Evolutionary conservation across 495 filamentous ascomycete genomes (phyloP).

Genomic region (Aspergillus homomorphus): DNA sequence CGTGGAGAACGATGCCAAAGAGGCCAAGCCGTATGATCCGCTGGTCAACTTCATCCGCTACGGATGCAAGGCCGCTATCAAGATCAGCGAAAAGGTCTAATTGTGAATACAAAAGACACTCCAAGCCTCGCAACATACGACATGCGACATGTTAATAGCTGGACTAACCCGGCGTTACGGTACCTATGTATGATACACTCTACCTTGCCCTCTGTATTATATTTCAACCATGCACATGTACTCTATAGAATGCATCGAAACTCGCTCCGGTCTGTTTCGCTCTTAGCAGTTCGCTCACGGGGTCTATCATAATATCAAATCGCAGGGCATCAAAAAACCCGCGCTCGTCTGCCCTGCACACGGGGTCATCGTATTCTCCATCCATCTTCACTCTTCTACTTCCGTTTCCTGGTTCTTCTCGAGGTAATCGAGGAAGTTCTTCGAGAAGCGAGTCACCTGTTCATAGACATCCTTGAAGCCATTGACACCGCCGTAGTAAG

Average conservation of each 20-base stretch:
- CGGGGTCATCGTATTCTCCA: neutral
- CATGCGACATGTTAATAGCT: conserved; percentile 24
- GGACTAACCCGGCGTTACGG: neutral
- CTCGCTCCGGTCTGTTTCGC: conserved; percentile 9
- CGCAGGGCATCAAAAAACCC: conserved; percentile 17
- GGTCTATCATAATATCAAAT: conserved; percentile 6
- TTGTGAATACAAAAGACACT: neutral
- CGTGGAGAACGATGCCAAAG: conserved; percentile 84
- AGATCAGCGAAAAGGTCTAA: conserved; percentile 82
- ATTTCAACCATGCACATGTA: conserved; percentile 6
- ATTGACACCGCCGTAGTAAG: conserved; percentile 82
- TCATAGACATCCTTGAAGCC: conserved; percentile 86
- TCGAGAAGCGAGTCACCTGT: conserved; percentile 76
- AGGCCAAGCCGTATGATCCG: conserved; percentile 82
- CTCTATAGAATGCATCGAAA: conserved; percentile 1
- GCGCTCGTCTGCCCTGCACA: neutral
- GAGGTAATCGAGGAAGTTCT: conserved; percentile 62
- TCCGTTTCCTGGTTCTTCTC: conserved; percentile 23
- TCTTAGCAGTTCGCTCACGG: neutral
- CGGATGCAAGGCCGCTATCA: conserved; percentile 88
- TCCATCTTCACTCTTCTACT: conserved; percentile 9
- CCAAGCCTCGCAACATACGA: conserved; percentile 27
- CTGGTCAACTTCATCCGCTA: conserved; percentile 84
- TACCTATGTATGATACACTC: neutral
- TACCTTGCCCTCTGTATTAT: conserved; percentile 4